Evolutionary conservation across 129 eudicot species (phyloP).

Genomic region (Scalesia atractyloides): DNA sequence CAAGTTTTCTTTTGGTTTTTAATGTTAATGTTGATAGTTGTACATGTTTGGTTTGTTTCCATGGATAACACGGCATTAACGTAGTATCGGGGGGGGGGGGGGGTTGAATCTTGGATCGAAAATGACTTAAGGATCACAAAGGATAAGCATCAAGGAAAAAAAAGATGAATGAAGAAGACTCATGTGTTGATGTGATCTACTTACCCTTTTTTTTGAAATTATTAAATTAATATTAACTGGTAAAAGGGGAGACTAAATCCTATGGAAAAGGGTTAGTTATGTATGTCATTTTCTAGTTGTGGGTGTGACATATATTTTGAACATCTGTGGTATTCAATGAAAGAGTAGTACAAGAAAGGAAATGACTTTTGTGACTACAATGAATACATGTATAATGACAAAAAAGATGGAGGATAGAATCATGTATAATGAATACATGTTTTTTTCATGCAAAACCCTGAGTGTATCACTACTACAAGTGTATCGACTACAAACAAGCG

Average conservation of each 20-base stretch:
- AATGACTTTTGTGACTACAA: constrained; percentile 39
- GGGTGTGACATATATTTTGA: constrained; percentile 26
- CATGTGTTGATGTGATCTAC: constrained; percentile 14
- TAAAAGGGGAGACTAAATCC: constrained; percentile 6
- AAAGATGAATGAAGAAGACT: constrained; percentile 36
- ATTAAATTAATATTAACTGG: not conserved
- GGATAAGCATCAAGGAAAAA: constrained; percentile 32
- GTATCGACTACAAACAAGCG: not conserved
- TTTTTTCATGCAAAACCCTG: not conserved
- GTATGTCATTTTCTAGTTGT: constrained; percentile 6
- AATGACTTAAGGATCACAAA: constrained; percentile 23
- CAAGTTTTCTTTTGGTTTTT: constrained; percentile 13
- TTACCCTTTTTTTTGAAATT: not conserved
- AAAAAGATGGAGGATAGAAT: constrained; percentile 25
- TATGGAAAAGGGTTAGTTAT: constrained; percentile 22
- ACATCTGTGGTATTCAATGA: constrained; percentile 42
- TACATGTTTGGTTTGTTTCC: constrained; percentile 11
- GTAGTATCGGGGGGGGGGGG: not conserved
- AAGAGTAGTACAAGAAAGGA: constrained; percentile 31
- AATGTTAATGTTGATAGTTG: constrained; percentile 14
- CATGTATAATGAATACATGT: constrained; percentile 17
- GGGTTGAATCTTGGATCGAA: constrained; percentile 27
- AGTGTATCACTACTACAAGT: not conserved
- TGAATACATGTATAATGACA: constrained; percentile 30
- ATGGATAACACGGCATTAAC: constrained; percentile 25